Conservation (phyloP, 441 rosid species). For the Populus hybrid region DNA sequence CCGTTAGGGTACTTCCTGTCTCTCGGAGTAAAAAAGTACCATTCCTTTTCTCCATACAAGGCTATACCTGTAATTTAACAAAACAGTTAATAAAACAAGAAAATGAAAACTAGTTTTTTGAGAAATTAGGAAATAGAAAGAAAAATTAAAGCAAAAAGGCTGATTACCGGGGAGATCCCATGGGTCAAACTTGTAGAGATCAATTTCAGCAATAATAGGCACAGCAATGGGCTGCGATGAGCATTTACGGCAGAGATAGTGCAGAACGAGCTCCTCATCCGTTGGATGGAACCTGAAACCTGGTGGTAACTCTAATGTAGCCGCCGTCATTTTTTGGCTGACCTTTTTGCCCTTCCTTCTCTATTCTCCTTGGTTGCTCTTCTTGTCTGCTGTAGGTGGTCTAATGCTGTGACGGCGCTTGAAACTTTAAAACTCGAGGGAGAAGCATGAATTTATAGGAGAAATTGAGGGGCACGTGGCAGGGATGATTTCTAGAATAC, state of each 20-base stretch:
- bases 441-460: constrained; percentile 50
- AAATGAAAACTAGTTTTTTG: background rate
- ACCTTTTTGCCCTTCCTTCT: background rate
- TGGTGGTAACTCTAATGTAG: constrained; percentile 56
- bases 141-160: background rate
- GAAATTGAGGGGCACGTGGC: constrained; percentile 39
- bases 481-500: constrained; percentile 38
- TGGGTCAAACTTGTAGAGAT: constrained; percentile 72
- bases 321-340: background rate
- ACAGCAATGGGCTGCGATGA: constrained; percentile 65
- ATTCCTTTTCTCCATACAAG: constrained; percentile 76
- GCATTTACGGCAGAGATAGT: constrained; percentile 75
- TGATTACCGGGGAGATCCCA: constrained; percentile 82
- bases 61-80: constrained; percentile 42
- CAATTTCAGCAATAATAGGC: constrained; percentile 77
- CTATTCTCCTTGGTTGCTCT: background rate
- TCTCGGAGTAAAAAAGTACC: constrained; percentile 40
- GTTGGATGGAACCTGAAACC: constrained; percentile 97
- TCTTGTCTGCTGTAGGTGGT: background rate
- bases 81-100: too few species aligned
- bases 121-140: background rate
- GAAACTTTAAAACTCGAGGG: constrained; percentile 50
- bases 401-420: constrained; percentile 36
- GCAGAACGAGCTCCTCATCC: constrained; percentile 85
- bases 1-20: too few species aligned